Percentiles rank a stretch among this genome's conserved stretches.
phyloP scores from a whole-genome alignment of 2,329 filamentous ascomycete genomes.

The Fusarium abutilonis region DNA sequence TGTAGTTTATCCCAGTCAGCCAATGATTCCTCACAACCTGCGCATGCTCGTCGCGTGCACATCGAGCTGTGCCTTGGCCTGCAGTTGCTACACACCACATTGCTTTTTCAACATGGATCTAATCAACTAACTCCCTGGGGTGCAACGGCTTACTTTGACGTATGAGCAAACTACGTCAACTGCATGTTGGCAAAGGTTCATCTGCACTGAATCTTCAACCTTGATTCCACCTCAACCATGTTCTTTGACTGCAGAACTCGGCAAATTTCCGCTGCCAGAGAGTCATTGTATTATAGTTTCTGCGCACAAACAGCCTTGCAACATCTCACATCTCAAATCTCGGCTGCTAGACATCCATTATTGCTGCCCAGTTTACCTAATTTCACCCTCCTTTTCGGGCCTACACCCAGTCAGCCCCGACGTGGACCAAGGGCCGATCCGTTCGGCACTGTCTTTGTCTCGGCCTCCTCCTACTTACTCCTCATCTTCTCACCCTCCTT shows the following conservation, averaged over 20 bases:
- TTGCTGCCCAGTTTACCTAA: constrained; percentile 34
- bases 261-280: constrained; percentile 17
- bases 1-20: constrained; percentile 9
- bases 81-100: constrained; percentile 33
- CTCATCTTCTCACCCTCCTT: constrained; percentile 16
- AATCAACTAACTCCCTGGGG: constrained; percentile 11
- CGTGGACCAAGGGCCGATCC: constrained; percentile 47
- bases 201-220: constrained; percentile 21
- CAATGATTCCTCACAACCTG: constrained; percentile 36
- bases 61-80: constrained; percentile 42
- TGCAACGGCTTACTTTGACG: constrained; percentile 25
- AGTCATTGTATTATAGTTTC: neutral
- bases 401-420: constrained; percentile 35
- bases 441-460: constrained; percentile 35
- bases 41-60: constrained; percentile 38
- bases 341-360: constrained; percentile 12
- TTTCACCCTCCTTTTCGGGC: constrained; percentile 27
- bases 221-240: constrained; percentile 30
- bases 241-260: neutral
- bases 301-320: constrained; percentile 13
- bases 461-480: constrained; percentile 2
- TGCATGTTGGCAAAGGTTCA: constrained; percentile 16
- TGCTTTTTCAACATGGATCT: neutral
- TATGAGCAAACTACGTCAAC: constrained; percentile 21
- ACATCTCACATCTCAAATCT: constrained; percentile 21